These are phyloP conservation scores for Ogataea henricii DNA, from an alignment of 805 yeast genomes.

Conservation along the genomic window DNA sequence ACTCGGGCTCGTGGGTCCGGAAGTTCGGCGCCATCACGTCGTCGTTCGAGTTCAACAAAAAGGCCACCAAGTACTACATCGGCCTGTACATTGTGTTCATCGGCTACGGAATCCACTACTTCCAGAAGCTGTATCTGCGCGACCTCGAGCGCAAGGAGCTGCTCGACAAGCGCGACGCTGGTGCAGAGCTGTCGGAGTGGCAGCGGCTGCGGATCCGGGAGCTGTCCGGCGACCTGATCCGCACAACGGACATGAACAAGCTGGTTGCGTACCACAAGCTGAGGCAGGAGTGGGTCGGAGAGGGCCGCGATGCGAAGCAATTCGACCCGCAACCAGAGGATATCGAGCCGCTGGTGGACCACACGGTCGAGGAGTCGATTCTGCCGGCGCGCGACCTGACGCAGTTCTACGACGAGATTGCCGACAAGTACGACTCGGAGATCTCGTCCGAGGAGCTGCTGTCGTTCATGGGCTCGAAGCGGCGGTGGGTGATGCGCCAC, in stretches of 20 bases:
- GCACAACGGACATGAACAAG: conserved; percentile 65
- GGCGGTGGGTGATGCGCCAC: conserved; percentile 79
- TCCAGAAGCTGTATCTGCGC: conserved; percentile 64
- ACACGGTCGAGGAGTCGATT: conserved; percentile 42
- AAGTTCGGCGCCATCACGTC: conserved; percentile 58
- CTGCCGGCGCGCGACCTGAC: conserved; percentile 82
- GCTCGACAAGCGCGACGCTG: conserved; percentile 33
- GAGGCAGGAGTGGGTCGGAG: conserved; percentile 38
- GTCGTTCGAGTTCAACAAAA: conserved; percentile 58
- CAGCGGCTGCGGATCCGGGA: conserved; percentile 64
- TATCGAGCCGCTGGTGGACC: conserved; percentile 31
- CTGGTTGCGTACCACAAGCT: conserved; percentile 60
- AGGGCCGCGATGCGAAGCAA: conserved; percentile 15
- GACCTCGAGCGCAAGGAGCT: conserved; percentile 56
- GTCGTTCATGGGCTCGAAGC: conserved; percentile 58
- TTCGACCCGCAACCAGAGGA: conserved; percentile 40
- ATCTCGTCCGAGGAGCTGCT: conserved; percentile 74
- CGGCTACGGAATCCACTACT: conserved; percentile 61
- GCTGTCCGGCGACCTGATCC: conserved; percentile 53
- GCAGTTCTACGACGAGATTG: conserved; percentile 72
- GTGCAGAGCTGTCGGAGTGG: conserved; percentile 55
- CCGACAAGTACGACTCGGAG: conserved; percentile 77
- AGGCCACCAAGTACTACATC: conserved; percentile 63
- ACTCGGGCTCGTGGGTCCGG: conserved; percentile 35
- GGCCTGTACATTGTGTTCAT: conserved; percentile 59